Evolutionary conservation across 2,329 filamentous ascomycete species (phyloP), one percentile per base, ranked within the genome.

Genomic region (Rosellinia necatrix): DNA sequence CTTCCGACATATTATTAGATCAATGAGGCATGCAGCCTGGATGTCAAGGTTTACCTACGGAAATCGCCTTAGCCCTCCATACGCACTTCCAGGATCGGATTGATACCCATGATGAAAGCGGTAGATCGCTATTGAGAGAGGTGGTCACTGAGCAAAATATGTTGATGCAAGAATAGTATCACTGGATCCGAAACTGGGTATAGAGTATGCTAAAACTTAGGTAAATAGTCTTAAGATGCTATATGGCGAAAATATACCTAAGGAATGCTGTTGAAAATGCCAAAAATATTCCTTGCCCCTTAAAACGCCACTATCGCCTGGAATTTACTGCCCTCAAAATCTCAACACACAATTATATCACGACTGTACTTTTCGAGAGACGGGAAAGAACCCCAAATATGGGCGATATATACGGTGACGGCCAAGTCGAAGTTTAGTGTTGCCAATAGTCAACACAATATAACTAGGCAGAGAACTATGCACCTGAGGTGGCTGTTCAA

Each of bases 291-390:
- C 35, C 41, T 49, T 21, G 15, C 13, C 44, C 9, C 22, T 30
- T 41, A 25, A 24, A 49, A 50, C 49, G 29, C 49, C n/a, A n/a
- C n/a, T n/a, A n/a, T n/a, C n/a, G n/a, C n/a, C n/a, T n/a, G n/a
- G n/a, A n/a, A n/a, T n/a, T n/a, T n/a, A n/a, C n/a, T n/a, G n/a
- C n/a, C 49, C 22, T 7, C 8, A 54, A 58, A n/a, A n/a, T n/a
- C 58, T 49, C 58, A 53, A 38, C 40, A 38, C 49, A 19, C 24
- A 47, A 21, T 44, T 57, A 49, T 30, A 34, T 22, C 7, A 44
- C 30, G 32, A 25, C 35, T 35, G 15, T n/a, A 30, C n/a, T n/a
- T n/a, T n/a, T n/a, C n/a, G n/a, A n/a, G n/a, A n/a, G n/a, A n/a
- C n/a, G n/a, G n/a, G n/a, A 25, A 49, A 24, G 10, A 27, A 32